A percentile compares a stretch with the other conserved stretches of the same genome.
phyloP scores from a whole-genome alignment of 805 yeast genomes.

The Blastobotrys americana region DNA sequence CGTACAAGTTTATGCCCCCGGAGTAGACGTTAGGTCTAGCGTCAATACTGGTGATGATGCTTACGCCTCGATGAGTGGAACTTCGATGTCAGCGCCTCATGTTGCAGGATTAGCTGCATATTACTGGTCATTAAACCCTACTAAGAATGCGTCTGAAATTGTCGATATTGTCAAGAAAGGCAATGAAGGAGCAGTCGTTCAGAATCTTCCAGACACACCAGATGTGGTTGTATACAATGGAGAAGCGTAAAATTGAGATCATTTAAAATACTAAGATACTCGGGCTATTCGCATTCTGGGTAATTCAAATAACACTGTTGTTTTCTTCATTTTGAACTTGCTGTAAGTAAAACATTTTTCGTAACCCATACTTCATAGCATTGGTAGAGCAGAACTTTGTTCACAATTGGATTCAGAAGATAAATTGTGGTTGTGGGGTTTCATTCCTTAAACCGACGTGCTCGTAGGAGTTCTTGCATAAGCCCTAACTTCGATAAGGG shows the following conservation, averaged over 20 bases:
- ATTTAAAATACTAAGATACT: no score
- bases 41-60: constrained; percentile 25
- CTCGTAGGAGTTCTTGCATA: no score
- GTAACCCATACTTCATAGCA: no score
- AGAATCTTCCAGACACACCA: constrained; percentile 15
- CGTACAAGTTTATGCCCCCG: constrained; percentile 96
- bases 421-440: no score
- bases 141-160: constrained; percentile 22
- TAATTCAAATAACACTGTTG: no score
- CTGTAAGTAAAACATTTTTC: no score
- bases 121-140: constrained; percentile 81
- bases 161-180: constrained; percentile 12
- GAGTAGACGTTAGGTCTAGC: constrained; percentile 71
- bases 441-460: no score
- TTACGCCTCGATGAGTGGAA: constrained; percentile 55
- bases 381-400: no score
- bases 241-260: not conserved
- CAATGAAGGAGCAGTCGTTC: constrained; percentile 13
- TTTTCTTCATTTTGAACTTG: no score
- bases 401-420: no score
- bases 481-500: not conserved
- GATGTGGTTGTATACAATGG: constrained; percentile 21
- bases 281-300: no score
- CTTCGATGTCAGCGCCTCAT: constrained; percentile 98
- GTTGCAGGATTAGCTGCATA: constrained; percentile 88